These are phyloP conservation scores for Syncephalastrum monosporum DNA, from an alignment of 371 early-diverging fungal genomes.

Conservation along the genomic window DNA sequence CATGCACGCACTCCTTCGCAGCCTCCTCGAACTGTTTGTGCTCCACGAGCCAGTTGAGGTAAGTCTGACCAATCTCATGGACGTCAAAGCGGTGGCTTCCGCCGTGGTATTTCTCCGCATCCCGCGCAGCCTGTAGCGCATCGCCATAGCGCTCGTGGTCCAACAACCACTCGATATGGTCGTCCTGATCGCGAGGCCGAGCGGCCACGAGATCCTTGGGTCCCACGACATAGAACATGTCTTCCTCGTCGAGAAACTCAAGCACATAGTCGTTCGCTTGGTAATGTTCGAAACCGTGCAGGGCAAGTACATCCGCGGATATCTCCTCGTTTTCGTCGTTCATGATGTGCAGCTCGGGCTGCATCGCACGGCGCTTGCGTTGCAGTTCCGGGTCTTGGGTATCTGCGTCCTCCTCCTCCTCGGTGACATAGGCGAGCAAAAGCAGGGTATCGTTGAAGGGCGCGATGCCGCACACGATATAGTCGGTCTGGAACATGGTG, in stretches of 20 bases:
- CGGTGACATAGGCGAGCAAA: constrained; percentile 71
- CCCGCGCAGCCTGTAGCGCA: constrained; percentile 65
- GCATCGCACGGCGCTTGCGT: constrained; percentile 50
- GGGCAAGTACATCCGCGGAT: constrained; percentile 80
- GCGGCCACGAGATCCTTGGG: constrained; percentile 93
- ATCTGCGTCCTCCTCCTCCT: constrained; percentile 32
- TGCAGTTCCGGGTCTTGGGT: constrained; percentile 24
- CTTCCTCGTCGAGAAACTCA: constrained; percentile 54
- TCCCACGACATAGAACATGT: constrained; percentile 83
- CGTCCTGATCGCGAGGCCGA: constrained; percentile 81
- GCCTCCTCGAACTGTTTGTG: constrained; percentile 72
- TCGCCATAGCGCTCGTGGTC: constrained; percentile 77
- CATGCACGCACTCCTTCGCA: constrained; percentile 66
- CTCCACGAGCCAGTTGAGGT: constrained; percentile 72
- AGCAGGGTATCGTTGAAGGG: constrained; percentile 76
- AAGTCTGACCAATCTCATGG: constrained; percentile 80
- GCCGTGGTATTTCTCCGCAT: constrained; percentile 39
- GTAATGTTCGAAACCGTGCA: constrained; percentile 81
- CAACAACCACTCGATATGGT: constrained; percentile 92
- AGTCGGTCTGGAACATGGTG: constrained; percentile 84
- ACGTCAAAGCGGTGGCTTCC: constrained; percentile 60
- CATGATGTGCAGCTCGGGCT: constrained; percentile 90
- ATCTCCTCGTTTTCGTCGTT: constrained; percentile 77
- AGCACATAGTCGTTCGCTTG: constrained; percentile 92
- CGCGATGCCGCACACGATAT: constrained; percentile 86